Base-by-base conservation (phyloP, 1,284 basidiomycete genomes). In the Ganoderma multipileum region DNA sequence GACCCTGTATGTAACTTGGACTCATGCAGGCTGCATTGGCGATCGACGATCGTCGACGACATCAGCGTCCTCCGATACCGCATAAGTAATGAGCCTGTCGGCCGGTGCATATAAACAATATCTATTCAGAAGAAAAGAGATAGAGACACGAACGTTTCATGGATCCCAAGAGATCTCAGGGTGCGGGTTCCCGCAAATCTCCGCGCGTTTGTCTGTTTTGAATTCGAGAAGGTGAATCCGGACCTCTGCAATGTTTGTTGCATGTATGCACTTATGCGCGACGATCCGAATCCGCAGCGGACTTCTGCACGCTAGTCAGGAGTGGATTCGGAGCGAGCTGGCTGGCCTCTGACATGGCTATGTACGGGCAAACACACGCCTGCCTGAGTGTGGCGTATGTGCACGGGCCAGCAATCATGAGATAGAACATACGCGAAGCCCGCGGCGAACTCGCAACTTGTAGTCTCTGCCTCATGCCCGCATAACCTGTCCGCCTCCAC, bases 381-480 rank as follows among this genome's bases (percentile, higher is more conserved):
- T 4, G 14, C 41, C 4, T 44, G 47, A n/a, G 47, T 26, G 47
- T 7, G 12, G 47, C 26, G 4, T 28, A 33, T 16, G 52, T 16
- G 52, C 42, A 44, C 18, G 16, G 6, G 16, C 52, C 28, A 55
- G 52, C 16, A 30, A 55, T 23, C 23, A 50, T 26, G 11, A 55
- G 52, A 55, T 26, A 55, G 52, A 55, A 55, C 52, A 20, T 55
- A 55, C 23, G 28, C 52, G 52, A 55, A 54, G 52, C 52, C 52
- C 28, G 4, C 52, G 52, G 52, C 28, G 52, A 20, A 12, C 52
- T 16, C 28, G 52, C 52, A 30, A 11, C n/a, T n/a, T n/a, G 52
- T 28, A 33, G 52, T 55, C 16, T 28, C 26, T 28, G 52, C 52
- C 52, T 55, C 52, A 55, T 55, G 52, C 28, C 26, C 18, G 23